Conservation (phyloP, 169 alveolate species). For the Eimeria necatrix region DNA sequence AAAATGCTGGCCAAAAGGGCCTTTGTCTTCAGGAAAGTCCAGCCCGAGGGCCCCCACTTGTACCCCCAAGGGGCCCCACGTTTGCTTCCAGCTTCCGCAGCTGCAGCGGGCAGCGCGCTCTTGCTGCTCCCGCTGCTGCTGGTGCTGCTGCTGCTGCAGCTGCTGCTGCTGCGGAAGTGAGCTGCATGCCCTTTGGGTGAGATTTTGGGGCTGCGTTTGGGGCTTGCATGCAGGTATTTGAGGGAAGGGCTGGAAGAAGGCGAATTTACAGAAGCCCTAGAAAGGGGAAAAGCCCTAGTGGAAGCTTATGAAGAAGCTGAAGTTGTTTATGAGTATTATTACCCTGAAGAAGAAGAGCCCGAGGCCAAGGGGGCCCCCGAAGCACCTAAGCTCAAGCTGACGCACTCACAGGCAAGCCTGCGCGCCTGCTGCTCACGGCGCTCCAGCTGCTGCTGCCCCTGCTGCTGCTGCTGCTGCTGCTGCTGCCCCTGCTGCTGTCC, state of each 20-base stretch:
- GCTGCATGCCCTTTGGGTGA: background rate
- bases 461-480: constrained; percentile 16
- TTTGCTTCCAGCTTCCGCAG: background rate
- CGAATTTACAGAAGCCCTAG: constrained; percentile 60
- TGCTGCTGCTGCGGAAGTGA: background rate
- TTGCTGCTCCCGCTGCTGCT: background rate
- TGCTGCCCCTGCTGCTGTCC: background rate
- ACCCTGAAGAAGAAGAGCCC: constrained; percentile 10
- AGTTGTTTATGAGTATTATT: constrained; percentile 41
- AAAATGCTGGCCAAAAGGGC: constrained; percentile 72
- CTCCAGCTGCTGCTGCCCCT: constrained; percentile 24
- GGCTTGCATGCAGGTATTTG: constrained; percentile 47
- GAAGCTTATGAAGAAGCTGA: constrained; percentile 54
- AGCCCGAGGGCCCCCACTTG: background rate
- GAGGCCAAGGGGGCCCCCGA: background rate
- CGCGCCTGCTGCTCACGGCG: background rate
- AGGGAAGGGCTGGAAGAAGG: constrained; percentile 71
- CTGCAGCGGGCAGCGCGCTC: background rate
- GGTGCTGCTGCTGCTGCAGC: background rate
- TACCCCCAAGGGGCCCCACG: background rate
- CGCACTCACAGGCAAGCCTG: background rate
- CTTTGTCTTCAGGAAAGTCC: constrained; percentile 53
- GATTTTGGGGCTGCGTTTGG: background rate
- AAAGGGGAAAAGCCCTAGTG: background rate
- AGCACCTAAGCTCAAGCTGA: background rate